phyloP scores from a whole-genome alignment of 257 asterid genomes.

The Solanum etuberosum region DNA sequence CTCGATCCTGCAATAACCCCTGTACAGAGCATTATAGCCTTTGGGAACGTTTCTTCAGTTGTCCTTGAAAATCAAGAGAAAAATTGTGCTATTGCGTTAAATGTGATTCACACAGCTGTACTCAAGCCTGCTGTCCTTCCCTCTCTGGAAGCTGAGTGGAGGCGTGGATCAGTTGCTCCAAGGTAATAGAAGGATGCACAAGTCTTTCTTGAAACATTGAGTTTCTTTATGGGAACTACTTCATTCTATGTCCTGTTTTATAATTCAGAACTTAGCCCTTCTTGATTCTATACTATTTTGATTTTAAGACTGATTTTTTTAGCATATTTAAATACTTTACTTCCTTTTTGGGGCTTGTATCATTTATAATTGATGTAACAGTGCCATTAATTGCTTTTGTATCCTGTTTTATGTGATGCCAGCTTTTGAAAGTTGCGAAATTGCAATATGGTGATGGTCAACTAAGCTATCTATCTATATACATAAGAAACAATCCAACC shows the following conservation, averaged over 20 bases:
- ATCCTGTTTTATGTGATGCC: neutral
- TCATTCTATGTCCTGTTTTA: neutral
- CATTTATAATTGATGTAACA: neutral
- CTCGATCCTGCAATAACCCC: slow-evolving; percentile 87
- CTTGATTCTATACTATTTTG: neutral
- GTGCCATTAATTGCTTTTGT: neutral
- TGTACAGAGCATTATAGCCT: slow-evolving; percentile 65
- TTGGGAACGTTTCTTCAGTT: slow-evolving; percentile 66
- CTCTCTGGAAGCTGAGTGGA: slow-evolving; percentile 91
- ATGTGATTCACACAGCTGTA: slow-evolving; percentile 64
- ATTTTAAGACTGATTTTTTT: neutral
- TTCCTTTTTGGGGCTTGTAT: neutral
- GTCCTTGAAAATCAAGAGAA: slow-evolving; percentile 58
- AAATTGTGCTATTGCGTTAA: slow-evolving; percentile 63
- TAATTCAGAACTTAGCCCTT: neutral
- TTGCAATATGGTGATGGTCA: neutral
- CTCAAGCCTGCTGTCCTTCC: slow-evolving; percentile 72
- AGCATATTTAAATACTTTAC: neutral
- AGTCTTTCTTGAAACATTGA: neutral
- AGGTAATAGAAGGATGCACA: slow-evolving; percentile 39
- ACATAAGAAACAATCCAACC: neutral
- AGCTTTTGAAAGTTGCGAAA: neutral
- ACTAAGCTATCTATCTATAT: neutral
- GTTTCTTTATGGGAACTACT: neutral
- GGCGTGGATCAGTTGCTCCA: slow-evolving; percentile 82